These are phyloP conservation scores for Fusarium illudens DNA, from an alignment of 2,329 filamentous ascomycete species.

Conservation along the genomic window DNA sequence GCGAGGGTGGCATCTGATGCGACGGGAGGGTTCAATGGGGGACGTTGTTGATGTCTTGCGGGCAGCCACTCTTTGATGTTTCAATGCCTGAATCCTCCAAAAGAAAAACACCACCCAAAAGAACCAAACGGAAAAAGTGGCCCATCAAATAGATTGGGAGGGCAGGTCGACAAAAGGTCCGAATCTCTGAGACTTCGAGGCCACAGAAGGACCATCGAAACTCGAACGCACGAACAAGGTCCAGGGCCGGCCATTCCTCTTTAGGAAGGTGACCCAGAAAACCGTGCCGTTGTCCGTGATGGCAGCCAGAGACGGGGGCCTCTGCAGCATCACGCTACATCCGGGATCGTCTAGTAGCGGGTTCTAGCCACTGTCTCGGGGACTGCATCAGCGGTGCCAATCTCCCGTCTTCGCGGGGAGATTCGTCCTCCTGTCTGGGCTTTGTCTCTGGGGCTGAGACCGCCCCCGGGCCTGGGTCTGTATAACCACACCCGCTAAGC, in stretches of 20 bases:
- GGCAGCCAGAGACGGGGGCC: conserved; percentile 1
- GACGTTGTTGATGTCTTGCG: neutral
- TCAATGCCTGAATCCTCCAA: neutral
- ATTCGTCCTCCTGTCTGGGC: conserved; percentile 27
- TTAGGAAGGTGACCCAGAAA: conserved; percentile 28
- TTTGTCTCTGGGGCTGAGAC: conserved; percentile 30
- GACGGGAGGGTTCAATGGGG: neutral
- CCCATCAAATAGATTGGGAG: neutral
- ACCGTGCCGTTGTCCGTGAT: conserved; percentile 30
- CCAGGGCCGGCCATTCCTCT: conserved; percentile 14
- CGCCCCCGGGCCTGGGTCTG: conserved; percentile 22
- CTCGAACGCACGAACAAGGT: conserved; percentile 21
- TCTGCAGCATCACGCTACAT: conserved; percentile 11
- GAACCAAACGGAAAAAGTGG: conserved; percentile 8
- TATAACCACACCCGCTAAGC: conserved; percentile 32
- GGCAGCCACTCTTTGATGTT: neutral
- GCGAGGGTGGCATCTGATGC: conserved; percentile 15
- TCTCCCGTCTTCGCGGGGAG: conserved; percentile 32
- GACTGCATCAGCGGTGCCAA: conserved; percentile 12
- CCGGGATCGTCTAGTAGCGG: conserved; percentile 23
- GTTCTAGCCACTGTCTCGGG: conserved; percentile 3
- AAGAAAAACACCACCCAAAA: neutral
- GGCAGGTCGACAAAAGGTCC: conserved; percentile 39
- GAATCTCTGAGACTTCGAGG: conserved; percentile 24
- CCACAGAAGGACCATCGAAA: conserved; percentile 21